A percentile compares a stretch with the other conserved stretches of the same genome.
phyloP scores from a whole-genome alignment of 2,329 filamentous ascomycete genomes.

The Metarhizium humberi region DNA sequence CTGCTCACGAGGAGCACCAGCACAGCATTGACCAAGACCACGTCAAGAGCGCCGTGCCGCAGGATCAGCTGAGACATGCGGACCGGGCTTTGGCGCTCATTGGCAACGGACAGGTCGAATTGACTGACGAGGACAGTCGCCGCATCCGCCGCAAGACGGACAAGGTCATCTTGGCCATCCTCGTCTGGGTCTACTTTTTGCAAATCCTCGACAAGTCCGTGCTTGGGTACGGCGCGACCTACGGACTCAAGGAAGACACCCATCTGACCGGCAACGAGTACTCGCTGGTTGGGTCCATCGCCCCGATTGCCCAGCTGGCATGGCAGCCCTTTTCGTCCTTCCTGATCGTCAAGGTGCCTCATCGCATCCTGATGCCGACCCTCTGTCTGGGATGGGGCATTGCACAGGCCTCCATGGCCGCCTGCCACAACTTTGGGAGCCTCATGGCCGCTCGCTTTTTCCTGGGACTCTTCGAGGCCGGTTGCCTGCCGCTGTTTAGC shows the following conservation, averaged over 20 bases:
- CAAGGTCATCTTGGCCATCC: conserved; percentile 42
- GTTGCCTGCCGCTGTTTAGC: conserved; percentile 37
- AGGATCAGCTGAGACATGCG: not conserved
- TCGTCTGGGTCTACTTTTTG: conserved; percentile 51
- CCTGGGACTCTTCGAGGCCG: conserved; percentile 40
- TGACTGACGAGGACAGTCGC: conserved; percentile 13
- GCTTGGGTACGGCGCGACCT: conserved; percentile 48
- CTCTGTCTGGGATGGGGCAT: conserved; percentile 36
- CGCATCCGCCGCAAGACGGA: conserved; percentile 54
- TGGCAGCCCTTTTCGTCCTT: conserved; percentile 52
- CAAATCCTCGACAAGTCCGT: conserved; percentile 51
- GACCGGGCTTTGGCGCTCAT: conserved; percentile 5
- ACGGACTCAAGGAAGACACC: conserved; percentile 40
- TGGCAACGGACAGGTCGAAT: conserved; percentile 2
- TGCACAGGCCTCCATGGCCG: conserved; percentile 35
- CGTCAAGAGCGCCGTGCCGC: not conserved
- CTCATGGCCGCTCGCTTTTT: conserved; percentile 41
- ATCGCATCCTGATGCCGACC: conserved; percentile 46
- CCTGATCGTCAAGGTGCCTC: conserved; percentile 52
- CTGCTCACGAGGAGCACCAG: conserved; percentile 8
- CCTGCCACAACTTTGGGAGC: conserved; percentile 35
- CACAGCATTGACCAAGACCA: not conserved
- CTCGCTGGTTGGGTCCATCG: conserved; percentile 47
- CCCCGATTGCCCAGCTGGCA: conserved; percentile 48
- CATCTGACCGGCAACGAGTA: conserved; percentile 44